Evolutionary conservation across 169 alveolate genomes (phyloP).

Genomic region (Cryptosporidium canis): DNA sequence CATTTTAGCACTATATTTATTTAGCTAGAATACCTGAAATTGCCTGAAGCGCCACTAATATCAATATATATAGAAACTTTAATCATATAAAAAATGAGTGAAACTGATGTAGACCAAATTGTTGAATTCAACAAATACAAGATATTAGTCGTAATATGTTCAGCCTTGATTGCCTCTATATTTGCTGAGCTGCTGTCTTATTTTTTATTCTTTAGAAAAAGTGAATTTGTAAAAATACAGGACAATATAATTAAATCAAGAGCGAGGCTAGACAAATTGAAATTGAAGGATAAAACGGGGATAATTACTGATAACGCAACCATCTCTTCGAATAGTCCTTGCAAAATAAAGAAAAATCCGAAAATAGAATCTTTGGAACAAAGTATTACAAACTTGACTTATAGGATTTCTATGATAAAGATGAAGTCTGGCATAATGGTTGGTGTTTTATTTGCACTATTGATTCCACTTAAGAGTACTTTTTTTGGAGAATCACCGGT

Average conservation of each 20-base stretch:
- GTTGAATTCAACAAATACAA: slow-evolving; percentile 46
- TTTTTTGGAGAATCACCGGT: slow-evolving; percentile 47
- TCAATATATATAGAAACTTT: neutral
- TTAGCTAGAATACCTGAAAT: neutral
- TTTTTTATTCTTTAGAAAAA: slow-evolving; percentile 33
- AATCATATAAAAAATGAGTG: neutral
- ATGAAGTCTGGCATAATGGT: slow-evolving; percentile 53
- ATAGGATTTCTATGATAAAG: slow-evolving; percentile 37
- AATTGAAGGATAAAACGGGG: slow-evolving; percentile 41
- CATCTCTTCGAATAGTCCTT: slow-evolving; percentile 10
- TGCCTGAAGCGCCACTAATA: neutral
- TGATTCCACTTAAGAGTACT: slow-evolving; percentile 19
- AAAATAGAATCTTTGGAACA: slow-evolving; percentile 58
- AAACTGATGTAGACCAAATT: neutral
- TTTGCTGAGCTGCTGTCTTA: slow-evolving; percentile 43
- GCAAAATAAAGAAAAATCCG: slow-evolving; percentile 25
- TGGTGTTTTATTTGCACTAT: slow-evolving; percentile 44
- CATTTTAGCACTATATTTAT: slow-evolving; percentile 53
- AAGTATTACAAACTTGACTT: slow-evolving; percentile 27
- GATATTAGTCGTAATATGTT: slow-evolving; percentile 16
- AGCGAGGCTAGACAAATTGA: slow-evolving; percentile 46
- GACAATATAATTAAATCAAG: slow-evolving; percentile 24
- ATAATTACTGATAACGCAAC: slow-evolving; percentile 57
- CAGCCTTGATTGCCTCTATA: slow-evolving; percentile 12
- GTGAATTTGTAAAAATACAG: slow-evolving; percentile 20